phyloP scores from a whole-genome alignment of 169 alveolate genomes.

The Plasmodium berghei region DNA sequence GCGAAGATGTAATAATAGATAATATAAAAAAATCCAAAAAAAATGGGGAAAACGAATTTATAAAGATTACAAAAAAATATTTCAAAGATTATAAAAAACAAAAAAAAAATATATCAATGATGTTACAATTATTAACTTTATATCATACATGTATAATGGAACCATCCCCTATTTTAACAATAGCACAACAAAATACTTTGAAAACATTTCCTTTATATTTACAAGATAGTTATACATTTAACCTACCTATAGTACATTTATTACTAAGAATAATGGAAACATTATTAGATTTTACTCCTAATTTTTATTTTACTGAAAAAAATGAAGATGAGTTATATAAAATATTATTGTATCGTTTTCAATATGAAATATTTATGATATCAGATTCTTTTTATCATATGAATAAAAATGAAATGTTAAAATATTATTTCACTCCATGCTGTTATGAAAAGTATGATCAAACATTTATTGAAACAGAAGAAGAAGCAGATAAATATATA shows the following conservation, averaged over 20 bases:
- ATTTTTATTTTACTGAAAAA: constrained; percentile 79
- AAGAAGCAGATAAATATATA: constrained; percentile 4
- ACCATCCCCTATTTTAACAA: constrained; percentile 68
- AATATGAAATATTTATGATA: constrained; percentile 83
- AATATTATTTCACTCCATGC: constrained; percentile 50
- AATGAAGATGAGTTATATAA: constrained; percentile 82
- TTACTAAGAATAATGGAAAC: constrained; percentile 84
- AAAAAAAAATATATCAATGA: constrained; percentile 60
- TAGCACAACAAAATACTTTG: constrained; percentile 73
- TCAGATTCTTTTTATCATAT: constrained; percentile 72
- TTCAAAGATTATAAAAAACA: constrained; percentile 51
- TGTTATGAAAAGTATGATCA: constrained; percentile 35
- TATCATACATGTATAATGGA: constrained; percentile 74
- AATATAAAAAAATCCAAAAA: constrained; percentile 57
- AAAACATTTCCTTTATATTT: constrained; percentile 79
- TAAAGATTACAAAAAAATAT: constrained; percentile 38
- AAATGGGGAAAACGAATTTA: constrained; percentile 55
- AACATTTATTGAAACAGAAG: constrained; percentile 26
- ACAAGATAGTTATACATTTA: constrained; percentile 80
- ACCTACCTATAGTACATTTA: constrained; percentile 81
- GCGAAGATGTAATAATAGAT: constrained; percentile 49
- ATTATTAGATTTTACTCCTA: constrained; percentile 82
- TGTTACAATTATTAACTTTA: constrained; percentile 51
- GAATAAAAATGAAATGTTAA: constrained; percentile 32
- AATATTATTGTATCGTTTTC: constrained; percentile 81